Evolutionary conservation across 2,329 filamentous ascomycete genomes (phyloP).

Genomic region (Paraconiothyrium brasiliense): DNA sequence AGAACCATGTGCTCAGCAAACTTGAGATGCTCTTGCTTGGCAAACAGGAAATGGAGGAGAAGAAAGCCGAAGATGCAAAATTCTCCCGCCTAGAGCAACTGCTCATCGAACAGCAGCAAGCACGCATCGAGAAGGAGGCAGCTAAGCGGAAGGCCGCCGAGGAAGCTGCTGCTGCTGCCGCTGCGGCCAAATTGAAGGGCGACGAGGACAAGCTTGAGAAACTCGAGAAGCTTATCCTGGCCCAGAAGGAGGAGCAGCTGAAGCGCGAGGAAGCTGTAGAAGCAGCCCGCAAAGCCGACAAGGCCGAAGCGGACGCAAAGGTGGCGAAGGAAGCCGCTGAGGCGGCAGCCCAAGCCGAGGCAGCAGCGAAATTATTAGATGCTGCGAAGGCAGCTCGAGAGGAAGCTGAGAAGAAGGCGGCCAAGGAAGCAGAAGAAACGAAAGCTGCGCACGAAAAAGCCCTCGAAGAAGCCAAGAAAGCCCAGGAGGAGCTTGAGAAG

Average conservation of each 20-base stretch:
- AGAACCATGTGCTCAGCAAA: conserved; percentile 46
- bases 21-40: conserved; percentile 30
- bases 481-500: conserved; percentile 56
- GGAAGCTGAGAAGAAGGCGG: conserved; percentile 38
- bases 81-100: conserved; percentile 49
- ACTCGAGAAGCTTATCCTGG: conserved; percentile 49
- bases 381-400: conserved; percentile 40
- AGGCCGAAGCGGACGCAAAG: conserved; percentile 59
- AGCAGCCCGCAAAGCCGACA: conserved; percentile 48
- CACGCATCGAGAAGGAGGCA: conserved; percentile 48
- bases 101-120: conserved; percentile 47
- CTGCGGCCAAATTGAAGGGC: conserved; percentile 41
- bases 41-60: conserved; percentile 37
- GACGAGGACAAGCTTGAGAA: conserved; percentile 39
- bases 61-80: conserved; percentile 46
- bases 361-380: conserved; percentile 32
- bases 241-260: conserved; percentile 40
- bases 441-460: conserved; percentile 61
- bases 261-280: conserved; percentile 39
- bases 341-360: conserved; percentile 50
- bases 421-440: conserved; percentile 41
- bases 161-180: conserved; percentile 32
- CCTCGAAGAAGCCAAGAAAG: conserved; percentile 56
- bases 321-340: conserved; percentile 63
- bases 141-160: conserved; percentile 45